Evolutionary conservation across 225 moss, liverwort and hornwort species (phyloP).

Genomic region (Polytrichum formosum): DNA sequence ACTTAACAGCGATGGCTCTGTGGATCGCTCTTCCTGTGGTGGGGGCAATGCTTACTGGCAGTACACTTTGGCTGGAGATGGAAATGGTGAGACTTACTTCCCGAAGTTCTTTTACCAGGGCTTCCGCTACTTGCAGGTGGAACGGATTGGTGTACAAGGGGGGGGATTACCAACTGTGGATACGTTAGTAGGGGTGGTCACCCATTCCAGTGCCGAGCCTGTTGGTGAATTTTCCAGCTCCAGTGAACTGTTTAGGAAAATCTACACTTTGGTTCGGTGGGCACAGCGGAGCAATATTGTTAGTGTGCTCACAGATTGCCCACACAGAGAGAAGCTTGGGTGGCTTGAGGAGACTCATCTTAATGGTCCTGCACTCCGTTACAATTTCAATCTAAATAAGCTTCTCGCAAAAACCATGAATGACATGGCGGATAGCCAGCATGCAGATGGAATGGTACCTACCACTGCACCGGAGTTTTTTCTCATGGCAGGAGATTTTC

Average conservation of each 20-base stretch:
- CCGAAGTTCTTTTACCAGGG: conserved; percentile 54
- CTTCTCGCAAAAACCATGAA: conserved; percentile 40
- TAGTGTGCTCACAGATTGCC: conserved; percentile 47
- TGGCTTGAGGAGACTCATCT: conserved; percentile 62
- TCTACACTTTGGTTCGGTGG: conserved; percentile 38
- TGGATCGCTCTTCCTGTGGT: conserved; percentile 46
- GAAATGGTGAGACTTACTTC: conserved; percentile 33
- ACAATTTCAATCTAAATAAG: conserved; percentile 43
- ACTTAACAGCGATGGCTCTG: conserved; percentile 27
- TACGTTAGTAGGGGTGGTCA: conserved; percentile 34
- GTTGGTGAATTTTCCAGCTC: conserved; percentile 37
- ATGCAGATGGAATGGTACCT: conserved; percentile 31
- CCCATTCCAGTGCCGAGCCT: conserved; percentile 35
- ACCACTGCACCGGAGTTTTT: conserved; percentile 46
- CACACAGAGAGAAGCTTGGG: conserved; percentile 44
- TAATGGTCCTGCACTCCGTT: conserved; percentile 39
- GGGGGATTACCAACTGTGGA: conserved; percentile 32
- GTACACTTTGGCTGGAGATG: conserved; percentile 35
- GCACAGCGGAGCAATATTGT: conserved; percentile 50
- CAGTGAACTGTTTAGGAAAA: conserved; percentile 32
- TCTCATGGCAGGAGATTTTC: conserved; percentile 30
- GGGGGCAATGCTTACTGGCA: conserved; percentile 44
- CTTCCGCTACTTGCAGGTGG: conserved; percentile 49
- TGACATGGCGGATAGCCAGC: conserved; percentile 45
- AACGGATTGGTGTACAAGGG: conserved; percentile 17